Base-by-base conservation (phyloP, 1,284 basidiomycete species). In the Ceratobasidium sp. region DNA sequence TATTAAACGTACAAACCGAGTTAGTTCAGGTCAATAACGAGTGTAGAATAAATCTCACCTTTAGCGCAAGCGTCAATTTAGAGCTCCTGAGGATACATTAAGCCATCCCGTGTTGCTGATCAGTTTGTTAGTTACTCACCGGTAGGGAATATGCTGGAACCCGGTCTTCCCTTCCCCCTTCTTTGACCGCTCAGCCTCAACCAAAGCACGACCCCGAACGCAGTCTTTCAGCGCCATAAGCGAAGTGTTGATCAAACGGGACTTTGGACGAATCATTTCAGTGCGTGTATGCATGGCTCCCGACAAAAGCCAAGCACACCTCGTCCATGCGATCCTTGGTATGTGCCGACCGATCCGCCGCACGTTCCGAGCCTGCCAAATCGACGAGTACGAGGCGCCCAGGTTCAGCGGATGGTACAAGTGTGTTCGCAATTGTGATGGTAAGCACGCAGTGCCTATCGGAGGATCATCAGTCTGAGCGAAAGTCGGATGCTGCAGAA, bases 171-270 rank as follows among this genome's bases (percentile, higher is more conserved):
- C 69, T 49, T 73, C 69, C 1, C 69, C 69, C 27, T 73, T 73
- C 59, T 62, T 62, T 8, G 37, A 63, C n/a, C 69, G 58, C 58
- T 73, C 69, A 8, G 58, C 69, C 31, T 73, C 69, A 27, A 73
- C 69, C 14, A 73, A 22, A 5, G 69, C 69, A 41, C 69, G 69
- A 13, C 82, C 81, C 24, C 81, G 79, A 16, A 83, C 82, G 53
- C 82, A 83, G 51, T 83, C 82, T 76, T 83, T 83, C 54, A 83
- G 79, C 56, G 81, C 80, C 80, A 82, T 81, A 16, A 83, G 77
- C 53, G 80, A 81, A 74, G 82, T 82, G 77, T 83, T 83, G 76
- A 83, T 83, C 75, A 82, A 82, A 5, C 80, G 74, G 22, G 81
- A 79, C 74, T 83, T 27, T n/a, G 48, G 19, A 34, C 46, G 16